Evolutionary conservation across 2,329 filamentous ascomycete species (phyloP).

Genomic region (Emmonsia crescens): DNA sequence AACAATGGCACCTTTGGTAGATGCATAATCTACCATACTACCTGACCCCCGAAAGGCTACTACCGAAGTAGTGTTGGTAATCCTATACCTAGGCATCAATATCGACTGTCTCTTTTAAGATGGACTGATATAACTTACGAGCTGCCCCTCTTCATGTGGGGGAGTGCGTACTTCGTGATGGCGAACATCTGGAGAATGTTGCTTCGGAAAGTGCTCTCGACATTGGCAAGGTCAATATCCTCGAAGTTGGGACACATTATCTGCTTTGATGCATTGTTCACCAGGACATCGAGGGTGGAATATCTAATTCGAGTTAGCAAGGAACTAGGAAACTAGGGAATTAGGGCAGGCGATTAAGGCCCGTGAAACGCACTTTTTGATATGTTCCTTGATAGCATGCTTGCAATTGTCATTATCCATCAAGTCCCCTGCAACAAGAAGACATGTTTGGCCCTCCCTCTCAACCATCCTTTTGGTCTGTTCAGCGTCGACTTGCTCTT

Average conservation of each 20-base stretch:
- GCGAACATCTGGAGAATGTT: conserved; percentile 51
- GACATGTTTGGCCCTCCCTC: conserved; percentile 38
- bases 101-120: neutral
- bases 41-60: conserved; percentile 45
- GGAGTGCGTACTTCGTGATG: conserved; percentile 47
- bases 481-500: conserved; percentile 47
- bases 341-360: neutral
- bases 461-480: conserved; percentile 44
- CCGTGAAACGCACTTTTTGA: conserved; percentile 33
- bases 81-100: conserved; percentile 24
- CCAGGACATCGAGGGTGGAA: conserved; percentile 38
- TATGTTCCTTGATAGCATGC: conserved; percentile 42
- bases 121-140: conserved; percentile 25
- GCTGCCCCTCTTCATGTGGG: conserved; percentile 43
- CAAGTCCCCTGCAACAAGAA: conserved; percentile 41
- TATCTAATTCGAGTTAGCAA: neutral
- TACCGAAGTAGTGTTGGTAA: conserved; percentile 47
- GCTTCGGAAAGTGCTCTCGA: conserved; percentile 46
- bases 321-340: neutral
- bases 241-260: conserved; percentile 42
- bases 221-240: conserved; percentile 44
- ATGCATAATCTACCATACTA: conserved; percentile 44
- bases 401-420: conserved; percentile 42
- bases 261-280: conserved; percentile 52
- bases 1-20: conserved; percentile 49